Base-by-base conservation (phyloP, 2,329 filamentous ascomycete species). In the Chrysoporthe austroafricana region DNA sequence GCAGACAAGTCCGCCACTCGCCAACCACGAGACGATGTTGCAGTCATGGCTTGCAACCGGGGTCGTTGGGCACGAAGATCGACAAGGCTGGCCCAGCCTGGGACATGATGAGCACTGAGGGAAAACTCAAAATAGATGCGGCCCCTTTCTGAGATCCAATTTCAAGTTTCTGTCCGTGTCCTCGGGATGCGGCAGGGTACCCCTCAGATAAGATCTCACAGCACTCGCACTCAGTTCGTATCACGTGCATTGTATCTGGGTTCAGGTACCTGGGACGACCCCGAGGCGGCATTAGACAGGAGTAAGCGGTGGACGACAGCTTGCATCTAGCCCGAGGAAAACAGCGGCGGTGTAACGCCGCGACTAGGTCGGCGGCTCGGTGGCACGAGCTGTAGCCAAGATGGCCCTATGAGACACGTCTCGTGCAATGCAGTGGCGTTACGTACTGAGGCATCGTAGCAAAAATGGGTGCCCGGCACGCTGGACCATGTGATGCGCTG, bases 21-120 rank as follows among this genome's bases (percentile, higher is more conserved):
- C 26, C 26, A 48, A 21, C 7, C 66, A 60, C 43, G 56, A 64
- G 56, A 56, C 46, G 54, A 66, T 59, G 64, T 66, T 62, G 50
- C 58, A 57, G 48, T 62, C 48, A 48, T 54, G 18, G 64, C 26
- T 57, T 21, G 58, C 52, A n/a, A 26, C 36, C 50, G 48, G 32
- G n/a, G 46, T 42, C 54, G 59, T 69, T 66, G 67, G 67, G 67
- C 67, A 63, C 59, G 63, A 63, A 69, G 67, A 69, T 69, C 67
- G 60, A 62, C 67, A 60, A 46, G 43, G 44, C n/a, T 26, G 43
- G 34, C 44, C 60, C 43, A 36, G 26, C 44, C 18, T 50, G 58
- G 21, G 58, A 26, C 42, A 44, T 50, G 60, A 36, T 32, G 34
- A 54, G 54, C 54, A 57, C 57, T 9, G 50, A 43, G 36, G 50